A percentile compares a stretch with the other conserved stretches of the same genome.
Conservation (phyloP, 345 rosid species). For the Clausena lansium region DNA sequence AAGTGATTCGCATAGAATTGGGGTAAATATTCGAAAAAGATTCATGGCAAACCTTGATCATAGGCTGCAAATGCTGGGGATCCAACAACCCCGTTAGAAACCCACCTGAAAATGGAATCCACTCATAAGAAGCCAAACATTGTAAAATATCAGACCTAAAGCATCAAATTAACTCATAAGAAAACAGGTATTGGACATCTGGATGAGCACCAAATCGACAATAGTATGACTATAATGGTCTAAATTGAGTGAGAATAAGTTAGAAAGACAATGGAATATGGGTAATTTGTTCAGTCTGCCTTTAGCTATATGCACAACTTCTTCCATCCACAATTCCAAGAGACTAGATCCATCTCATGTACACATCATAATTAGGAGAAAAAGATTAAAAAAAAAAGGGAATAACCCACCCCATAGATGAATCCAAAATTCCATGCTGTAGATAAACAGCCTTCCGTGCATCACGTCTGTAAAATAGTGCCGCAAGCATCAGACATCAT, state of each 20-base stretch:
- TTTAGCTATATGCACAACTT: not conserved
- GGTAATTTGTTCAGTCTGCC: not conserved
- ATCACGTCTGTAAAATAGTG: slow-evolving; percentile 65
- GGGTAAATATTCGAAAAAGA: slow-evolving; percentile 11
- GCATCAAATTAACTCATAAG: not conserved
- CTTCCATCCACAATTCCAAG: not conserved
- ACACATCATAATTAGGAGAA: not conserved
- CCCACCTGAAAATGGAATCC: slow-evolving; percentile 57
- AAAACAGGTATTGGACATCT: not conserved
- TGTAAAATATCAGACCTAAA: not conserved
- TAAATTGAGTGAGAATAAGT: not conserved
- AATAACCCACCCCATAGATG: slow-evolving; percentile 89
- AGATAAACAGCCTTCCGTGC: slow-evolving; percentile 84
- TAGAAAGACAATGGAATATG: not conserved
- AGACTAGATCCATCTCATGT: not conserved
- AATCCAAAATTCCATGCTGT: slow-evolving; percentile 92
- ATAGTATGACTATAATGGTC: not conserved
- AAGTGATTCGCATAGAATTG: not conserved
- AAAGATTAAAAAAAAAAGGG: not conserved
- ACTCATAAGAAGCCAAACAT: slow-evolving; percentile 1
- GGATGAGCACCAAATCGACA: not conserved
- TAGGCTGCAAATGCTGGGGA: slow-evolving; percentile 99
- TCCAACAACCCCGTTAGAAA: slow-evolving; percentile 93
- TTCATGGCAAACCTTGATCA: slow-evolving; percentile 73
- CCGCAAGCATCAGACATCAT: slow-evolving; percentile 26